Evolutionary conservation across 768 basidiomycete genomes (phyloP), one percentile per base, ranked within the genome.

Genomic region (Xanthoconium purpureum): DNA sequence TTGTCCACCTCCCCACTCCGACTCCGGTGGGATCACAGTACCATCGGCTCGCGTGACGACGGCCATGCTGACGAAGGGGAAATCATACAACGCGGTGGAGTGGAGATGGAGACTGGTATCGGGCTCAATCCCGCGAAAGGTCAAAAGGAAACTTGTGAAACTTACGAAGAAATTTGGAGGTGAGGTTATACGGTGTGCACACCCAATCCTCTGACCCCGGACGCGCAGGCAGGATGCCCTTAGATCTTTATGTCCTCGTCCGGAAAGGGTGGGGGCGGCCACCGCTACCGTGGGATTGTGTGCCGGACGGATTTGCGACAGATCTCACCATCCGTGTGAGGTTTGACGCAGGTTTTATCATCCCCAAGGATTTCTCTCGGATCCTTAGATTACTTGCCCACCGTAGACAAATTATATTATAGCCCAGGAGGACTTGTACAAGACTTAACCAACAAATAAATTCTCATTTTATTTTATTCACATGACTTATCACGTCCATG

Each of bases 101-200:
- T 46, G 51, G 65, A 69, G 24, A 57, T 67, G 38, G 66, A 69
- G 43, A 67, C 52, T 2, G 66, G 66, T 5, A 45, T 69, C 40
- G 62, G 65, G 30, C 11, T 58, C 1, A 67, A 69, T 40, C 66
- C 65, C 1, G 52, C 50, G 43, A 67, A 67, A 5, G 67, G 67
- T 11, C 29, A 57, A 36, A 51, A 18, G 24, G n/a, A n/a, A n/a
- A n/a, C n/a, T n/a, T n/a, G n/a, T n/a, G 62, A 63, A 36, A 0
- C 36, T 13, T 67, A 67, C 24, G 65, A 67, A 14, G 66, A 69
- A 43, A 58, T n/a, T n/a, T n/a, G n/a, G n/a, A n/a, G n/a, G n/a
- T n/a, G n/a, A n/a, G n/a, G n/a, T n/a, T n/a, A n/a, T n/a, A n/a
- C n/a, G n/a, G n/a, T n/a, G n/a, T n/a, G n/a, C n/a, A n/a, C n/a